Evolutionary conservation across 2,329 filamentous ascomycete genomes (phyloP).

Genomic region (Thelonectria discophora): DNA sequence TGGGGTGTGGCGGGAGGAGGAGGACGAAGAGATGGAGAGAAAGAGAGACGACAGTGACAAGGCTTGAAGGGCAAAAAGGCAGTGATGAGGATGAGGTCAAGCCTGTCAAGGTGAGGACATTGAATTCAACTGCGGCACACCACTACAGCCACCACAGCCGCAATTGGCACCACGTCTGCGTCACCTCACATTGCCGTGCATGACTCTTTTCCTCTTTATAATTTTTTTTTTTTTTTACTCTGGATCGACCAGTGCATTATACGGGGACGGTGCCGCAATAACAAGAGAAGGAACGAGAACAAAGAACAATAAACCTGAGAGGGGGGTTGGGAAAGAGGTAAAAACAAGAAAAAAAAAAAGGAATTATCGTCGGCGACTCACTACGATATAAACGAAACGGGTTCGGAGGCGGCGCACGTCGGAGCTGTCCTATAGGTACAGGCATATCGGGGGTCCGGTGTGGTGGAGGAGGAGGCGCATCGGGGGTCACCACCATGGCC

Average conservation of each 20-base stretch:
- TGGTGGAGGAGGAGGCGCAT: conserved; percentile 32
- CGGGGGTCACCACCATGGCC: conserved; percentile 35
- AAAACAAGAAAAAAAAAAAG: background rate
- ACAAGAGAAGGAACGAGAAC: background rate
- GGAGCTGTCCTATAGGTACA: conserved; percentile 37
- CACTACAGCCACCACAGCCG: conserved; percentile 3
- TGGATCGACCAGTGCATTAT: background rate
- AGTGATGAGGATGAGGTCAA: background rate
- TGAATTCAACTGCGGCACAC: conserved; percentile 9
- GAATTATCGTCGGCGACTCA: conserved; percentile 38
- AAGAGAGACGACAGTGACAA: background rate
- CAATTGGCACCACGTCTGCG: conserved; percentile 17
- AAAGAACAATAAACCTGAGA: background rate
- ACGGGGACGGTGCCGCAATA: background rate
- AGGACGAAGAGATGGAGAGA: background rate
- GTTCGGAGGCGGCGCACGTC: conserved; percentile 45
- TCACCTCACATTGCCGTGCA: conserved; percentile 19
- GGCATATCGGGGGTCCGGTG: conserved; percentile 43
- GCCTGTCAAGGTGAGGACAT: conserved; percentile 15
- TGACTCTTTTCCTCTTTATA: background rate
- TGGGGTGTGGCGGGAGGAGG: background rate
- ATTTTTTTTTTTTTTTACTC: background rate
- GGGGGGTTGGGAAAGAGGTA: background rate
- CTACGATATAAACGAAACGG: conserved; percentile 50
- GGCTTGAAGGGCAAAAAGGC: background rate